Evolutionary conservation across 192 early-diverging fungal species (phyloP).

Genomic region (Lunasporangiospora selenospora): DNA sequence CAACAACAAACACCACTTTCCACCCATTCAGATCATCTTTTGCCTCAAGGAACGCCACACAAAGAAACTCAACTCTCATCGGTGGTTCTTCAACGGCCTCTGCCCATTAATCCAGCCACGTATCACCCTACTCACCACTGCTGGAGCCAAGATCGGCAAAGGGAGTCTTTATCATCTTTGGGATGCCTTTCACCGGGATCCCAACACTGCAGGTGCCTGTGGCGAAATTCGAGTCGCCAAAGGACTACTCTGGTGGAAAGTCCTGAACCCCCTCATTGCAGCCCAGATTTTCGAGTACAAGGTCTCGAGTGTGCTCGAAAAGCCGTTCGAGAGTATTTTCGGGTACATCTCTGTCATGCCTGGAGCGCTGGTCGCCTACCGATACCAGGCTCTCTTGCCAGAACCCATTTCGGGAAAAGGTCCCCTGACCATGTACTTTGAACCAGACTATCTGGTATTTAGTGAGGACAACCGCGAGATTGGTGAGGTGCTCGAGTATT

Average conservation of each 20-base stretch:
- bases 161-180: conserved; percentile 45
- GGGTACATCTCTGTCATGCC: conserved; percentile 50
- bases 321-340: conserved; percentile 47
- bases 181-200: conserved; percentile 39
- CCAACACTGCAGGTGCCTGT: conserved; percentile 38
- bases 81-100: conserved; percentile 43
- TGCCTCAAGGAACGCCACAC: conserved; percentile 48
- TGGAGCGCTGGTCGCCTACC: conserved; percentile 34
- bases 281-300: conserved; percentile 48
- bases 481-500: conserved; percentile 34
- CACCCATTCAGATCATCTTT: conserved; percentile 41
- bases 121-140: conserved; percentile 37
- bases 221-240: conserved; percentile 45
- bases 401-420: conserved; percentile 43
- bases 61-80: conserved; percentile 48
- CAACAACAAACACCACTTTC: conserved; percentile 37
- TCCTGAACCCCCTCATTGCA: conserved; percentile 38
- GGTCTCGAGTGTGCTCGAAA: conserved; percentile 39
- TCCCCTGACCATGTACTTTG: conserved; percentile 39
- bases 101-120: conserved; percentile 33
- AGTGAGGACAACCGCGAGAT: conserved; percentile 39
- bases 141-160: conserved; percentile 37
- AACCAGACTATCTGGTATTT: conserved; percentile 42
- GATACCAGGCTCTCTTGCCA: conserved; percentile 36
- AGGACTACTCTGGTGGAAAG: conserved; percentile 47